Evolutionary conservation across 768 basidiomycete species (phyloP), one percentile per base, ranked within the genome.

Genomic region (Nidularia pulvinata): DNA sequence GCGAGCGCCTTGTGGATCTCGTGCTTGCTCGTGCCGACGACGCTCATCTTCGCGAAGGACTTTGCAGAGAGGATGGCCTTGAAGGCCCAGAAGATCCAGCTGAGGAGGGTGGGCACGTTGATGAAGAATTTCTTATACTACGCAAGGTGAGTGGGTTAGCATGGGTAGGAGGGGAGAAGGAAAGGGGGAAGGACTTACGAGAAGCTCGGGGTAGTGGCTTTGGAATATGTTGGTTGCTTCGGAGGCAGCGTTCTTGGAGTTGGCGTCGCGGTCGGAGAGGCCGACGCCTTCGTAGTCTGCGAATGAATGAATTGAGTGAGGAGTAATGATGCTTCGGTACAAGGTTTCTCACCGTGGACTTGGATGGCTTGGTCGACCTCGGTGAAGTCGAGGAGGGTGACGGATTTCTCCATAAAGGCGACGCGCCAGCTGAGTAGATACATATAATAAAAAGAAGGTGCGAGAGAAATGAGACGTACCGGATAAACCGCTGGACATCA

Each of bases 1-100:
- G 78, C 63, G 10, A 93, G 75, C 1, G 83, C 83, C 57, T 81
- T 81, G 53, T 77, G 74, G 44, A 93, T 82, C 0, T 80, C 70
- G 53, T 74, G 68, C n/a, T 77, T 66, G 13, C 89, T 84, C 22
- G 77, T 74, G 42, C 91, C 91, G 14, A 91, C 86, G 36, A 93
- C 86, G 34, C 75, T 72, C 87, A 93, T 89, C 76, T 93, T 93
- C 6, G 86, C 85, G 34, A 90, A 64, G n/a, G 91, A 93, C 32
- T 80, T 80, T 6, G 88, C 67, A 1, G 91, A 81, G 11, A 93
- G 65, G 57, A 93, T 64, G 0, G 89, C 79, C 64, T 87, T 93
- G 77, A 93, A 92, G 13, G 77, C 58, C 91, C 91, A 93, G 72
- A 91, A 93, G 55, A 93, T 78, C 90, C 91, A 93, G 39, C 84